Evolutionary conservation across 2,329 filamentous ascomycete species (phyloP), one percentile per base, ranked within the genome.

Genomic region (Emergomyces orientalis): DNA sequence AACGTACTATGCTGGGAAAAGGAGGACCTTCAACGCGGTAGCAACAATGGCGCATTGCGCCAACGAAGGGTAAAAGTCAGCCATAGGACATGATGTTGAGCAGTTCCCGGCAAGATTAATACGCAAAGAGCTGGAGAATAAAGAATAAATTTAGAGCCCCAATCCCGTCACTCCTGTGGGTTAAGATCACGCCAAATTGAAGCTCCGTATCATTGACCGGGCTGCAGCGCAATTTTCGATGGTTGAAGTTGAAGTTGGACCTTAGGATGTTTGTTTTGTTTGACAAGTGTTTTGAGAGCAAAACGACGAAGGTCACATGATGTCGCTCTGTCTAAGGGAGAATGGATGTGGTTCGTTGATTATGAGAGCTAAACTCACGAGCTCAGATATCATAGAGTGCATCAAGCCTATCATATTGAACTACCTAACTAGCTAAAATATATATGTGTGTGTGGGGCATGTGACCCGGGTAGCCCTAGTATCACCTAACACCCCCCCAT

Each of bases 1-100:
- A 51, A 84, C 89, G 74, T 82, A 96, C 92, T 97, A 97, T 69
- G 93, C 89, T 37, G 93, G 93, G 77, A 96, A 94, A 63, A 97
- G 82, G 64, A 97, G 85, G 65, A 97, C 81, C 79, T 97, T 97
- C 75, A 97, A 85, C 41, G 91, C 91, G 30, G 89, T 88, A 62
- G 92, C 88, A 67, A 95, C 87, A 68, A 96, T 78, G 68, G 91
- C 90, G 81, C 88, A 92, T 80, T 97, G 92, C 74, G 86, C 80
- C 76, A 97, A 82, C n/a, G 92, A 90, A 62, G 94, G 94, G 75
- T 92, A 91, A 62, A 86, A 77, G 67, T 93, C 89, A 72, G 86
- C 82, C 91, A 96, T 96, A 71, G 70, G 39, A 39, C 59, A 62
- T 64, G 62, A 62, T 59, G 39, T 11, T 45, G 17, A 11, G 6